Evolutionary conservation across 495 filamentous ascomycete species (phyloP), one percentile per base, ranked within the genome.

Genomic region (Hypoxylon fuscum): DNA sequence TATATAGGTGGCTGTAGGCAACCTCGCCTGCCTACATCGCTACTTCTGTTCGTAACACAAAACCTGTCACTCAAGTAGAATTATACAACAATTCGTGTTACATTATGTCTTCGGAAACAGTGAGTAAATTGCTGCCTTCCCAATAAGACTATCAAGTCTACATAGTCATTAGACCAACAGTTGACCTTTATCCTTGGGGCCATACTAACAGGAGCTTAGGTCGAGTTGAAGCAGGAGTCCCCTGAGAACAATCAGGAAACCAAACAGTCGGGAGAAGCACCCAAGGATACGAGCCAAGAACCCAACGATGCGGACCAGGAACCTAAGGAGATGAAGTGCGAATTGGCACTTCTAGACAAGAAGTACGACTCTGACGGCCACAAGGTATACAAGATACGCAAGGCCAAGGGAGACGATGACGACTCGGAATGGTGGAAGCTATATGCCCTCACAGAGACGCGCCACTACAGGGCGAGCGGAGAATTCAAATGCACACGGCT

Each of bases 371-470:
- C 15, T 0, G 59, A 62, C n/a, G 59, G 59, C 9, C 37, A 62
- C 40, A 56, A 41, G 17, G 46, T 56, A 18, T 62, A 62, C 44
- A 44, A 17, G 27, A 50, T 56, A 27, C 59, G 59, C 10, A 51
- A 52, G 56, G 3, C 21, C 11, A 27, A 37, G 20, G 41, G 45
- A 5, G 31, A 52, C 31, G 20, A 37, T 18, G 56, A 18, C 15
- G 23, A 40, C 21, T 4, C 27, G 7, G 2, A 56, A 29, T 62
- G 59, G 59, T 56, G 59, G 45, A 56, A 46, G 45, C 46, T 62
- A 0, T 62, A 62, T 29, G 59, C 50, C 2, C 59, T 62, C 12
- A 55, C 59, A 4, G 59, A 62, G 29, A 62, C 59, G 3, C 59
- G 59, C n/a, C 51, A 62, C 51, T 62, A 37, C 44, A 25, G 6